A percentile compares a stretch with the other conserved stretches of the same genome.
These are phyloP conservation scores for Choricystis sp. DNA, from an alignment of 139 green algal species.

Conservation along the genomic window DNA sequence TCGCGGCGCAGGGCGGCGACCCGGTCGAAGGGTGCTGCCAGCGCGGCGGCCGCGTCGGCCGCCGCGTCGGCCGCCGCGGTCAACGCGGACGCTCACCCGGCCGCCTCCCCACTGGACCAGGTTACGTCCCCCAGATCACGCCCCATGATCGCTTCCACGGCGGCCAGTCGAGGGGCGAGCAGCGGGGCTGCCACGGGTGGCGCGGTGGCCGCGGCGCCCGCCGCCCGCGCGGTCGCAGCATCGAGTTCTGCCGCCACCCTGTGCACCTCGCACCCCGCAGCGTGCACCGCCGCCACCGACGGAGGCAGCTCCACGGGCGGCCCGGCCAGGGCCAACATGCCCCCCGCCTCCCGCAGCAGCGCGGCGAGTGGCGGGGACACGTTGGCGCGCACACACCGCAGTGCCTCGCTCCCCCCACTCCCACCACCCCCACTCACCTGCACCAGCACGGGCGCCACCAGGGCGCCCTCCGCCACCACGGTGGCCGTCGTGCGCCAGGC, in stretches of 20 bases:
- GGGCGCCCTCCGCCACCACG: conserved; percentile 53
- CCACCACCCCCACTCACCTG: neutral
- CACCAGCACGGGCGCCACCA: conserved; percentile 60
- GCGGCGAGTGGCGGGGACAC: neutral
- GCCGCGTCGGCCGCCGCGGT: too few relatives aligned
- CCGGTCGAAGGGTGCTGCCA: neutral
- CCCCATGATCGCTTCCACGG: neutral
- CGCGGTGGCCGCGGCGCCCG: too few relatives aligned
- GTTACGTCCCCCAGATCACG: too few relatives aligned
- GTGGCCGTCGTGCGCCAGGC: conserved; percentile 46
- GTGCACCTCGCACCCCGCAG: neutral
- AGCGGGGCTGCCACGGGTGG: neutral
- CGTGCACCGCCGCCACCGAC: neutral
- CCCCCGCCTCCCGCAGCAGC: neutral
- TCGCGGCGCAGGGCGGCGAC: neutral
- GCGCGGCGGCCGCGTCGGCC: too few relatives aligned
- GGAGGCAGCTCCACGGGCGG: neutral
- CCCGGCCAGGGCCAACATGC: neutral
- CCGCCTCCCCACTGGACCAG: neutral
- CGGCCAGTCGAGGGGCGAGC: neutral
- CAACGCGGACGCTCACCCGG: neutral
- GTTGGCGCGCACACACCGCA: too few relatives aligned
- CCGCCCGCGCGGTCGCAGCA: too few relatives aligned
- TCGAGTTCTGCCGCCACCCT: neutral
- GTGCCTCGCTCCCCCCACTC: too few relatives aligned